phyloP scores from a whole-genome alignment of 2,329 filamentous ascomycete species.

The Laburnicola sp. region DNA sequence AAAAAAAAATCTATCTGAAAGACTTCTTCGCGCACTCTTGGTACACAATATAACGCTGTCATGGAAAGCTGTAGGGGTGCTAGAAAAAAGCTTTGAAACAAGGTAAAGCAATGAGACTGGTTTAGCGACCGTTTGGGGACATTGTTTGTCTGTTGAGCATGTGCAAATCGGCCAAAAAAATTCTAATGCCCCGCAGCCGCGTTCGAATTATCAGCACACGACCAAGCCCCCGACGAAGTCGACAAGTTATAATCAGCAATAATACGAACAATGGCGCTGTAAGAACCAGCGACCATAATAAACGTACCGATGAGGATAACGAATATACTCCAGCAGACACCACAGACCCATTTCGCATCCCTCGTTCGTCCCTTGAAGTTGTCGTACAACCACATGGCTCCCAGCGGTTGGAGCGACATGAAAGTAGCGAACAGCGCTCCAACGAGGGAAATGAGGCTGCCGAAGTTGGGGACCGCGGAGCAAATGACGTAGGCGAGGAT shows the following conservation, averaged over 20 bases:
- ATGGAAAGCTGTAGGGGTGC: too few relatives aligned
- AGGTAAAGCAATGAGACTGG: too few relatives aligned
- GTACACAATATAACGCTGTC: too few relatives aligned
- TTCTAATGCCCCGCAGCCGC: slow-evolving; percentile 35
- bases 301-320: slow-evolving; percentile 5
- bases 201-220: slow-evolving; percentile 12
- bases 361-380: background rate
- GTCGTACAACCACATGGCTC: slow-evolving; percentile 12
- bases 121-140: too few relatives aligned
- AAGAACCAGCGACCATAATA: slow-evolving; percentile 11
- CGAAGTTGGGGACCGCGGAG: slow-evolving; percentile 10
- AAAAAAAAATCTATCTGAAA: too few relatives aligned
- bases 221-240: slow-evolving; percentile 8
- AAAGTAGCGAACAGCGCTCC: slow-evolving; percentile 11
- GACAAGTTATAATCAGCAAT: slow-evolving; percentile 7
- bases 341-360: background rate
- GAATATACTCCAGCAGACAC: background rate
- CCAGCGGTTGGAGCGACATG: slow-evolving; percentile 7
- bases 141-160: too few relatives aligned
- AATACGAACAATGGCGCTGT: slow-evolving; percentile 9
- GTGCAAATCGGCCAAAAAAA: too few relatives aligned
- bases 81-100: too few relatives aligned
- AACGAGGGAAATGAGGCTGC: slow-evolving; percentile 8
- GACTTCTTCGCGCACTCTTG: too few relatives aligned
- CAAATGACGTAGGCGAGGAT: slow-evolving; percentile 8